A percentile compares a stretch with the other conserved stretches of the same genome.
Conservation (phyloP, 2,329 filamentous ascomycete genomes). For the Pyricularia grisea region DNA sequence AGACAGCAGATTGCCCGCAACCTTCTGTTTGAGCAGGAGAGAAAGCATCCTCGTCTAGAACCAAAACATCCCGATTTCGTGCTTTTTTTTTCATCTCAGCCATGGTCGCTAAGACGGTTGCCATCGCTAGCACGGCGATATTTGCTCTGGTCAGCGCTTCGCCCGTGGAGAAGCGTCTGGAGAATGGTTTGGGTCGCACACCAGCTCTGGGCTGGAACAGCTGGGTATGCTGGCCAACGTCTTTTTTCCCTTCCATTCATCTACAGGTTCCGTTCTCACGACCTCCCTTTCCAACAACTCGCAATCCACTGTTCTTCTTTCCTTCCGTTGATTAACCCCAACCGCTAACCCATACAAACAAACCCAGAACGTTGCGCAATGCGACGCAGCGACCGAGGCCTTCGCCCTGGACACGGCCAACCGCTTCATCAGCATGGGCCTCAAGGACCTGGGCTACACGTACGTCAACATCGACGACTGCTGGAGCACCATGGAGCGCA, state of each 20-base stretch:
- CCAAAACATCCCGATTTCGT: background rate
- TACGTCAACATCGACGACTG: slow-evolving; percentile 57
- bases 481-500: slow-evolving; percentile 36
- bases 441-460: slow-evolving; percentile 43
- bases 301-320: background rate
- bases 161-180: background rate
- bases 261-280: no score
- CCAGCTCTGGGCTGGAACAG: slow-evolving; percentile 2
- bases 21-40: background rate
- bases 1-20: background rate
- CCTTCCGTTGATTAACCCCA: background rate
- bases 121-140: background rate
- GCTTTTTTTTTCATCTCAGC: background rate
- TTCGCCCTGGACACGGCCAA: slow-evolving; percentile 11
- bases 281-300: no score
- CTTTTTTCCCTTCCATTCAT: background rate
- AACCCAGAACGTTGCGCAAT: slow-evolving; percentile 2
- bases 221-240: background rate
- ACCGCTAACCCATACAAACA: background rate
- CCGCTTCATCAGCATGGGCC: slow-evolving; percentile 35
- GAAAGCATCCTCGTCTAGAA: background rate
- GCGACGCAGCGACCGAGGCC: background rate
- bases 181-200: slow-evolving; percentile 1
- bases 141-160: background rate
- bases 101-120: background rate